A percentile compares a stretch with the other conserved stretches of the same genome.
Conservation (phyloP, 208 protist genomes). For the Vickermania spadyakhi region DNA sequence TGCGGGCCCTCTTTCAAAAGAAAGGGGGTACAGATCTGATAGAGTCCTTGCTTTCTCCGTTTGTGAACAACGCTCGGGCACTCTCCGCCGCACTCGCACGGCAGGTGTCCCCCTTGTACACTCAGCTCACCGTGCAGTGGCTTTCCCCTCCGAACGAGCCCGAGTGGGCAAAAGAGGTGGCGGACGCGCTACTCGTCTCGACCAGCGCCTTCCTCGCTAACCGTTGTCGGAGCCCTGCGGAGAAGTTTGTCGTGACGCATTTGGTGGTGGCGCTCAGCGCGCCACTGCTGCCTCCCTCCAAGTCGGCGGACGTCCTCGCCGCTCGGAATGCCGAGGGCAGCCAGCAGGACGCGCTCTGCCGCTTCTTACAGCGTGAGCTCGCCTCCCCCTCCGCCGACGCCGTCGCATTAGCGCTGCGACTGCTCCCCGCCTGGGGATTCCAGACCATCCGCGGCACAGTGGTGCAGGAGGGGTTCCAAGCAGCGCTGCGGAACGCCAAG, state of each 20-base stretch:
- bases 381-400: constrained; percentile 47
- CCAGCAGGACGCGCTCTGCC: background rate
- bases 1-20: constrained; percentile 13
- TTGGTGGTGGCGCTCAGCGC: constrained; percentile 38
- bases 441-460: constrained; percentile 23
- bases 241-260: constrained; percentile 63
- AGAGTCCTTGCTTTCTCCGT: constrained; percentile 49
- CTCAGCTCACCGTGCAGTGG: constrained; percentile 28
- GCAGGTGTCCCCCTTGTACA: constrained; percentile 30
- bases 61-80: constrained; percentile 57
- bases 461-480: constrained; percentile 24
- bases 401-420: constrained; percentile 42
- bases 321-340: background rate
- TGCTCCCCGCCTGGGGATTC: constrained; percentile 31
- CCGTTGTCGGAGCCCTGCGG: constrained; percentile 52
- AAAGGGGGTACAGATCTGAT: constrained; percentile 47
- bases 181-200: constrained; percentile 22
- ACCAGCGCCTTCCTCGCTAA: constrained; percentile 31
- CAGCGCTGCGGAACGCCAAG: constrained; percentile 42
- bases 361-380: constrained; percentile 27
- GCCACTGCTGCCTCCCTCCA: constrained; percentile 13
- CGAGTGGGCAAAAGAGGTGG: constrained; percentile 13
- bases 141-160: background rate
- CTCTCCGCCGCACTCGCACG: constrained; percentile 34
- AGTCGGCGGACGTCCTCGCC: background rate